Conservation (phyloP, 73 alveolate genomes). For the Symbiodinium pilosum region DNA sequence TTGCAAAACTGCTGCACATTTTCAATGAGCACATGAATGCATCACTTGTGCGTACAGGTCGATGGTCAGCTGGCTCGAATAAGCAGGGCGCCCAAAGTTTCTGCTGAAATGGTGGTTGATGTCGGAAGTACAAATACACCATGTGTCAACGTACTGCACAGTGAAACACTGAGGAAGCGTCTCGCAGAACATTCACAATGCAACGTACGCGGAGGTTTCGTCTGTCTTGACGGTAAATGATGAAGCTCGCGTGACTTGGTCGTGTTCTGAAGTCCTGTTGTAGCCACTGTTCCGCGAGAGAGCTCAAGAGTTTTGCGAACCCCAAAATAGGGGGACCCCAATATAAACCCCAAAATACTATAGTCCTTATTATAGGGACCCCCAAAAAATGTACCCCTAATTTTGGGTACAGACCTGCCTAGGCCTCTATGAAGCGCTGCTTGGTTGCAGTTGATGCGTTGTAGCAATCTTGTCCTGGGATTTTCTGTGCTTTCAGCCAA, state of each 20-base stretch:
- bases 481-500: not conserved
- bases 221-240: not conserved
- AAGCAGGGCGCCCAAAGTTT: not conserved
- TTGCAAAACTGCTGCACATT: too few species aligned
- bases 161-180: not conserved
- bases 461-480: not conserved
- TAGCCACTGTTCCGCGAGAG: too few species aligned
- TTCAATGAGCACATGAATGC: too few species aligned
- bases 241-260: not conserved
- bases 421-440: not conserved
- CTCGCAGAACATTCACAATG: not conserved
- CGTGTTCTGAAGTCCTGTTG: not conserved
- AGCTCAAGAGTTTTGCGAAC: not conserved
- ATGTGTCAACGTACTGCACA: too few species aligned
- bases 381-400: too few species aligned
- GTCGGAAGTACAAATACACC: not conserved
- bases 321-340: not conserved
- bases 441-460: not conserved
- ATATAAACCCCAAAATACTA: too few species aligned
- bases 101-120: not conserved
- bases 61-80: constrained; percentile 12
- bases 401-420: not conserved
- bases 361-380: too few species aligned
- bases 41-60: not conserved
- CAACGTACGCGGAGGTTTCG: not conserved